Base-by-base conservation (phyloP, 2,329 filamentous ascomycete species). In the Aspergillus chevalieri region DNA sequence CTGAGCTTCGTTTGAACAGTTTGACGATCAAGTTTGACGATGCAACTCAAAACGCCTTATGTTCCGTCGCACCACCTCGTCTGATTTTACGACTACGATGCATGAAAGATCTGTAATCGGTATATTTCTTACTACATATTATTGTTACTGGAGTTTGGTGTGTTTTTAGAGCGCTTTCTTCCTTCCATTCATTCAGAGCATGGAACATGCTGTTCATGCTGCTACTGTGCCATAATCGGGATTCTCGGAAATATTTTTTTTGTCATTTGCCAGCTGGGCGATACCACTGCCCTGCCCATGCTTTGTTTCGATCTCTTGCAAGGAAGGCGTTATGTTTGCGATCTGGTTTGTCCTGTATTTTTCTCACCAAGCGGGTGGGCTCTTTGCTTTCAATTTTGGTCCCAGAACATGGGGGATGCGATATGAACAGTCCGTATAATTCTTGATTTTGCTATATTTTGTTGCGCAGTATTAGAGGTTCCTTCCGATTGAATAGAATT, bases 91-190 rank as follows among this genome's bases (percentile, higher is more conserved):
- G 64, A 65, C 54, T 51, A 62, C 61, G 61, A 67, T 64, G 61
- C 64, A 61, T 64, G 59, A 61, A 65, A 59, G 59, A 65, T 54
- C 53, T 64, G 56, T 63, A 61, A 57, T 61, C 49, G 54, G 54
- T 43, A 48, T 43, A 34, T 54, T 50, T 54, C 53, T 53, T 48
- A 46, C 55, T 58, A 46, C 57, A 56, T 12, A 19, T 19, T 41
- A 54, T 54, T 57, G 51, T 57, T 46, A 49, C 44, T 52, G 50
- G 61, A 60, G 59, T 60, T 53, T 52, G 52, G 55, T 55, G 57
- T 56, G 61, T 48, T 46, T 52, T 58, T 58, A 22, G 15, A n/a
- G 34, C 14, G 34, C 14, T n/a, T 36, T 19, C 19, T 21, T 15
- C 6, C 38, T 19, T 21, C 8, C 19, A 19, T 21, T 19, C 17